Conservation (phyloP, 2,329 filamentous ascomycete genomes). For the Hansfordia pulvinata region DNA sequence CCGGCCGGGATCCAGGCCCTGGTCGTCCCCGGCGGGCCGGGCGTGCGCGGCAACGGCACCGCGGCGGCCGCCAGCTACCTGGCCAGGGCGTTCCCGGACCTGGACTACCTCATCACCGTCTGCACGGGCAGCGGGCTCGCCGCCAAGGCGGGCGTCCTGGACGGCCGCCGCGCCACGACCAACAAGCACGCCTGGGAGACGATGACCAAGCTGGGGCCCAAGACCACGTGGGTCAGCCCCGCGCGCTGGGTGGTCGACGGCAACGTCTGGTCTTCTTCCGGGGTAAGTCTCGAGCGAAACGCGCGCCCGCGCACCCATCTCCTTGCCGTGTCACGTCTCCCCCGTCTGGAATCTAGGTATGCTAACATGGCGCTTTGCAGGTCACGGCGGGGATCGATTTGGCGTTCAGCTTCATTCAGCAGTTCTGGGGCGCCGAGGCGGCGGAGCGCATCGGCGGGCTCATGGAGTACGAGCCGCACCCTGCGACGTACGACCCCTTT, state of each 20-base stretch:
- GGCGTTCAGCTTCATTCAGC: constrained; percentile 35
- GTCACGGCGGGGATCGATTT: constrained; percentile 44
- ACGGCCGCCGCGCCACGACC: constrained; percentile 39
- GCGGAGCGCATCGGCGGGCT: constrained; percentile 29
- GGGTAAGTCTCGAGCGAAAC: too few species aligned
- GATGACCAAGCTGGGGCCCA: constrained; percentile 22
- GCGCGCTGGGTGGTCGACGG: constrained; percentile 46
- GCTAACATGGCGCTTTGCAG: too few species aligned
- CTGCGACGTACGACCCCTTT: constrained; percentile 38
- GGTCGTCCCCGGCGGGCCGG: constrained; percentile 39
- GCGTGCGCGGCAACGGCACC: constrained; percentile 19
- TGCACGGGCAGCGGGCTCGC: constrained; percentile 41
- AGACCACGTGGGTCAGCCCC: constrained; percentile 34
- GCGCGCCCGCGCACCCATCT: too few species aligned
- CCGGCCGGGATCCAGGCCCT: constrained; percentile 35
- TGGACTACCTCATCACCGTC: constrained; percentile 38
- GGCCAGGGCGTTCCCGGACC: constrained; percentile 16
- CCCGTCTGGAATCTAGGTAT: too few species aligned
- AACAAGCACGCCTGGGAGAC: constrained; percentile 36
- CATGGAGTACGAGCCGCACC: constrained; percentile 41
- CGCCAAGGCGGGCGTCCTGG: constrained; percentile 35
- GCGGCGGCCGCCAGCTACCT: constrained; percentile 26
- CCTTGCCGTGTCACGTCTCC: too few species aligned
- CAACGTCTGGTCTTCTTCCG: constrained; percentile 43
- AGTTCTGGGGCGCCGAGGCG: constrained; percentile 32